Evolutionary conservation across 371 early-diverging fungal species (phyloP).

Genomic region (Aphelidium insulamus): DNA sequence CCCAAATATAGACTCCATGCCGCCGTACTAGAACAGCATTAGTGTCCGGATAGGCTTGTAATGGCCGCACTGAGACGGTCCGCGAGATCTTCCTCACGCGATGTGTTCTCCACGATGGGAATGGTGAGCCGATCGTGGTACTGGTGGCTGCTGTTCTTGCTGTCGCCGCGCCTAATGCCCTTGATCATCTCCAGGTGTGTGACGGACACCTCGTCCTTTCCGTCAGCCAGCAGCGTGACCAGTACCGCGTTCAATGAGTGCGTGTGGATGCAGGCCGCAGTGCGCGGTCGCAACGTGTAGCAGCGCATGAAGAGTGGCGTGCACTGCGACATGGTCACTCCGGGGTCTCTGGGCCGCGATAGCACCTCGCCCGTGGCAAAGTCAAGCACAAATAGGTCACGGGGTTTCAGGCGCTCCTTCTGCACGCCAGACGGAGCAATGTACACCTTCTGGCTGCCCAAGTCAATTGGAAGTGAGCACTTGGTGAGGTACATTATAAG

Average conservation of each 20-base stretch:
- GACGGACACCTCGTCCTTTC: constrained; percentile 47
- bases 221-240: constrained; percentile 57
- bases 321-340: constrained; percentile 60
- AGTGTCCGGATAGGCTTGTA: constrained; percentile 66
- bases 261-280: constrained; percentile 90
- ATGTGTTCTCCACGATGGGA: constrained; percentile 90
- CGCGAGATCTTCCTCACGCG: constrained; percentile 77
- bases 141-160: constrained; percentile 24
- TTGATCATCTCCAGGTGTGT: constrained; percentile 97
- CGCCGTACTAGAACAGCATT: constrained; percentile 83
- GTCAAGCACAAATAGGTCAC: constrained; percentile 63
- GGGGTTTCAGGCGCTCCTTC: constrained; percentile 73
- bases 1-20: constrained; percentile 87
- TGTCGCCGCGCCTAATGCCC: constrained; percentile 61
- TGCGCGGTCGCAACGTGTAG: constrained; percentile 60
- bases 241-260: constrained; percentile 89
- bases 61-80: constrained; percentile 81
- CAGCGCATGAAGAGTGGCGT: constrained; percentile 88
- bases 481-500: not conserved
- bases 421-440: constrained; percentile 89
- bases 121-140: constrained; percentile 73
- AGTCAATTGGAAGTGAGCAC: not conserved
- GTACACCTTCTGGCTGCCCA: constrained; percentile 40
- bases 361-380: constrained; percentile 31
- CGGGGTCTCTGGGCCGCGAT: constrained; percentile 37